Evolutionary conservation across 768 basidiomycete genomes (phyloP).

Genomic region (Cyclocybe cylindracea): DNA sequence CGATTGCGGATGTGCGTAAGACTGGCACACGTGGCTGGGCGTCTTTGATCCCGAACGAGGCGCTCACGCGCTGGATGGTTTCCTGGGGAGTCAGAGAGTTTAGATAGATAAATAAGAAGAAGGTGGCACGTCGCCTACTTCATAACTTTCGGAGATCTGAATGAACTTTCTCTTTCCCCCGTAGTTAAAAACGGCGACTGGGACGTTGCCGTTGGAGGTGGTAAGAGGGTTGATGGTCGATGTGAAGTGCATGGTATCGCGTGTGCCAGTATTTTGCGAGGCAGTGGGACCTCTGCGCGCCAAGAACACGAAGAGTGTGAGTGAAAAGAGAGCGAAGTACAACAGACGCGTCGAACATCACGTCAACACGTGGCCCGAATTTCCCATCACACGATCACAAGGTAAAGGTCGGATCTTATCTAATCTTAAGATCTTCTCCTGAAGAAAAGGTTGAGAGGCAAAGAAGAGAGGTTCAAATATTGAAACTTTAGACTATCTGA

Average conservation of each 20-base stretch:
- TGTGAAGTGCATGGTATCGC: constrained; percentile 18
- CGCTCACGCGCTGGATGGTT: constrained; percentile 13
- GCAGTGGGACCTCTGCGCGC: background rate
- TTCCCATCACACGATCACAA: too few species aligned
- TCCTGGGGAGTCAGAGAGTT: constrained; percentile 17
- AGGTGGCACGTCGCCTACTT: constrained; percentile 9
- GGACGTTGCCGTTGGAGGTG: constrained; percentile 19
- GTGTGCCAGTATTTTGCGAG: too few species aligned
- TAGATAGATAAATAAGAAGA: background rate
- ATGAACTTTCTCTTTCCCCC: constrained; percentile 24
- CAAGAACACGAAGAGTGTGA: background rate
- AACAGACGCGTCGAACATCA: background rate
- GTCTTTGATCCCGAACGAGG: constrained; percentile 14
- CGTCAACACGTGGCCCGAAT: too few species aligned
- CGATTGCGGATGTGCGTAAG: constrained; percentile 25
- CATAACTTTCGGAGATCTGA: constrained; percentile 22
- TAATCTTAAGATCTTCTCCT: too few species aligned
- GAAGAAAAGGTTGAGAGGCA: too few species aligned
- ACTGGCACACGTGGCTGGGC: too few species aligned
- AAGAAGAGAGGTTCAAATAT: too few species aligned
- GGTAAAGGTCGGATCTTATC: too few species aligned
- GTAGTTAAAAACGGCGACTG: constrained; percentile 24
- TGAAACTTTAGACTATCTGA: too few species aligned
- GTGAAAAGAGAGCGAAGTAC: background rate
- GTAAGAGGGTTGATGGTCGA: constrained; percentile 19